These are phyloP conservation scores for Platismatia glauca DNA, from an alignment of 495 filamentous ascomycete species.

Conservation along the genomic window DNA sequence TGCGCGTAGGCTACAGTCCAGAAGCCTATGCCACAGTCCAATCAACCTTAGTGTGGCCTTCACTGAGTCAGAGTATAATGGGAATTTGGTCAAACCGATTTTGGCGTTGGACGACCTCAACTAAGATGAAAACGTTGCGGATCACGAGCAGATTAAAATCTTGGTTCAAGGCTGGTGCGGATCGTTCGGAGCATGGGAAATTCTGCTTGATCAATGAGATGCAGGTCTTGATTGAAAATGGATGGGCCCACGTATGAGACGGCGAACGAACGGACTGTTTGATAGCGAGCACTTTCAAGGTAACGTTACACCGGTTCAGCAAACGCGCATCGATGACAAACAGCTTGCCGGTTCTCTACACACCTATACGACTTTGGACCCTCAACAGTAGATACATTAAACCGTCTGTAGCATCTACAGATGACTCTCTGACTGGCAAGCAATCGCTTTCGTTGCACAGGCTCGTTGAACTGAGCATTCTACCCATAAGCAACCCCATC, in stretches of 20 bases:
- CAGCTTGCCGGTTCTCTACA: neutral
- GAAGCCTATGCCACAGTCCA: slow-evolving; percentile 49
- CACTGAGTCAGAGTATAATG: slow-evolving; percentile 25
- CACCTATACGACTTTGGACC: neutral
- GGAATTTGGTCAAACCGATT: slow-evolving; percentile 54
- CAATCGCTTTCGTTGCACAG: too few species aligned
- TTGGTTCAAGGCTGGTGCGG: slow-evolving; percentile 32
- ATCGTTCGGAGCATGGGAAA: slow-evolving; percentile 44
- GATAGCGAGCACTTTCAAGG: neutral
- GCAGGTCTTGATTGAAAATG: slow-evolving; percentile 66
- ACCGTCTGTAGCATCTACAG: neutral
- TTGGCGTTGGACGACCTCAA: slow-evolving; percentile 38
- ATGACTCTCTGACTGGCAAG: neutral
- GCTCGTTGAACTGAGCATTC: too few species aligned
- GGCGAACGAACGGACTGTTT: neutral
- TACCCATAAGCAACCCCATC: too few species aligned
- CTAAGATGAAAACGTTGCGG: slow-evolving; percentile 31
- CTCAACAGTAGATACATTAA: neutral
- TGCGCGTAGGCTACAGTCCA: slow-evolving; percentile 62
- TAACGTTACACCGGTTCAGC: neutral
- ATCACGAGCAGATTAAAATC: slow-evolving; percentile 35
- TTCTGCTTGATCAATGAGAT: slow-evolving; percentile 75
- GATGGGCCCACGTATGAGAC: slow-evolving; percentile 66
- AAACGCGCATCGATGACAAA: neutral
- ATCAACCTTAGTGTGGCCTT: slow-evolving; percentile 34